Base-by-base conservation (phyloP, 306 rosid genomes). In the Aeschynomene evenia region DNA sequence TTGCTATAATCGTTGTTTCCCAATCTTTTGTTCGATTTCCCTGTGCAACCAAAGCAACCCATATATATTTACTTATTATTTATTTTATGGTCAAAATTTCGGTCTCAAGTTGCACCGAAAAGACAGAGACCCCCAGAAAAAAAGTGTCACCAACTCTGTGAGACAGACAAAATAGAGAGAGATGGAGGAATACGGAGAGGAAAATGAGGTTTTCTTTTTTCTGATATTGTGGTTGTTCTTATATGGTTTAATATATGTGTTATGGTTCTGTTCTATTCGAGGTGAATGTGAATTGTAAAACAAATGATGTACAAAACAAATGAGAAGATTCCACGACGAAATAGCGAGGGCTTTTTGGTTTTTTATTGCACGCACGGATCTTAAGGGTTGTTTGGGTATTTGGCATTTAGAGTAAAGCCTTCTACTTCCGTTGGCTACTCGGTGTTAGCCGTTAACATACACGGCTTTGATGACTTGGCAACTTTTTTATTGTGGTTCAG, bases 1-100 rank as follows among this genome's bases (percentile, higher is more conserved):
- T 34, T 48, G 34, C 46, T 56, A 56, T 15, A 23, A 70, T 31
- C 7, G 1, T 45, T 19, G 26, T 4, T 69, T 2, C 18, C 72
- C 7, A 86, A 66, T 80, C 70, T 71, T 73, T 69, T 65, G 50
- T 78, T 75, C 14, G 94, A 67, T 70, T 83, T 76, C 12, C 83
- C 84, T 12, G 45, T 1, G 73, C 86, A 91, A 48, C 79, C 10
- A 73, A 94, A 90, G 80, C 96, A 94, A 73, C 97, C 86, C 99
- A 94, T 94, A n/a, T 64, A 72, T 50, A 6, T 37, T 80, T 79
- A 71, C 4, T 3, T 40, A 12, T 75, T 50, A 6, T 37, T 80
- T 79, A 71, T 12, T 3, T 40, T 40, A 4, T 12, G 0, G 13
- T 45, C 51, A 14, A 16, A 5, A 5, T 63, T 39, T 43, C 37